phyloP scores from a whole-genome alignment of 768 basidiomycete genomes.

The Suillus clintonianus region DNA sequence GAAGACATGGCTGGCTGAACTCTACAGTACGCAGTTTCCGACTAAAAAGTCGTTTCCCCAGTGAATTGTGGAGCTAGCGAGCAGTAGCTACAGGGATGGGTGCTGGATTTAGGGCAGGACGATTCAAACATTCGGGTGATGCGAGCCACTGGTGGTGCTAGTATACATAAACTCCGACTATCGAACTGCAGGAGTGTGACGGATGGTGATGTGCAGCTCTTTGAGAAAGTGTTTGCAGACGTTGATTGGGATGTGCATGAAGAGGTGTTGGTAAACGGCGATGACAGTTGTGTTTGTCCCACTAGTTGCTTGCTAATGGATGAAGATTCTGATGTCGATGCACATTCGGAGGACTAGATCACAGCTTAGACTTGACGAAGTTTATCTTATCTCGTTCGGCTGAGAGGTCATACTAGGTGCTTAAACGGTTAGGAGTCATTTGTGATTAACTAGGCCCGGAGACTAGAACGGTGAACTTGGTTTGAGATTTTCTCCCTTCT shows the following conservation, averaged over 20 bases:
- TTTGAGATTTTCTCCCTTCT: not conserved
- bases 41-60: too few relatives aligned
- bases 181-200: not conserved
- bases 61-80: too few relatives aligned
- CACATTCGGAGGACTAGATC: not conserved
- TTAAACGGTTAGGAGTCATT: too few relatives aligned
- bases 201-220: not conserved
- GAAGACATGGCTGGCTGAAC: too few relatives aligned
- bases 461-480: not conserved
- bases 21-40: too few relatives aligned
- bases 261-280: not conserved
- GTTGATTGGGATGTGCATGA: conserved; percentile 20
- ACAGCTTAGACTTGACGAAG: not conserved
- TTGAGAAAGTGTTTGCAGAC: conserved; percentile 11
- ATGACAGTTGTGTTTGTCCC: too few relatives aligned
- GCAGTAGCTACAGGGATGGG: too few relatives aligned
- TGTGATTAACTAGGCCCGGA: too few relatives aligned
- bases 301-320: too few relatives aligned
- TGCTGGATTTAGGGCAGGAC: too few relatives aligned
- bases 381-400: not conserved
- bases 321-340: not conserved
- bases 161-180: not conserved
- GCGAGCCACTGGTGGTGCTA: not conserved
- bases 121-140: too few relatives aligned
- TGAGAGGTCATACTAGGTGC: too few relatives aligned